These are phyloP conservation scores for Staphylotrichum tortipilum DNA, from an alignment of 495 filamentous ascomycete genomes.

Conservation along the genomic window DNA sequence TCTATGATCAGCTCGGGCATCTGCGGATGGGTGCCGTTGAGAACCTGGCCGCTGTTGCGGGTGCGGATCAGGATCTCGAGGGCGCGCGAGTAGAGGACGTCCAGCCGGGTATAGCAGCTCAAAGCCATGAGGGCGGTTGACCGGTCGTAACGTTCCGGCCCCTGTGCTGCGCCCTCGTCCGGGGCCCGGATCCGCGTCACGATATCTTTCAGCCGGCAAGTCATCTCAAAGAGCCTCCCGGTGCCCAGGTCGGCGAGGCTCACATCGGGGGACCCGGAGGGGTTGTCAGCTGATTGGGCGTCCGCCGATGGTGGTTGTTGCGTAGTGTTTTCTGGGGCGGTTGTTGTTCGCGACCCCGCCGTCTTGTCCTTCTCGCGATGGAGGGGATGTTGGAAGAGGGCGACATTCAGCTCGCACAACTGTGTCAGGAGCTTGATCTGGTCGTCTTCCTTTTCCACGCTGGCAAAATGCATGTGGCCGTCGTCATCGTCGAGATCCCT, in stretches of 20 bases:
- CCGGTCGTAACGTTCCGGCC: neutral
- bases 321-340: neutral
- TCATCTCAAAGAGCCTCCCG: neutral
- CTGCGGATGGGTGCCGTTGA: neutral
- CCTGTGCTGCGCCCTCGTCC: neutral
- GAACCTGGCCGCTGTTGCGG: neutral
- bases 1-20: neutral
- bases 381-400: neutral
- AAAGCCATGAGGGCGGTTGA: neutral
- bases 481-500: neutral
- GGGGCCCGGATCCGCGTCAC: neutral
- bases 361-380: neutral
- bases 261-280: neutral
- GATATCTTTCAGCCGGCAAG: neutral
- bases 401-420: neutral
- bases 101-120: neutral
- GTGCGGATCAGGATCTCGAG: neutral
- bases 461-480: neutral
- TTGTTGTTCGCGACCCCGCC: neutral
- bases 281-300: neutral
- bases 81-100: neutral
- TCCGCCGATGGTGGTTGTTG: neutral
- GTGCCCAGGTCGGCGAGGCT: neutral
- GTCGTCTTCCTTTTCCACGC: neutral
- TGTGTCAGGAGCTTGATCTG: neutral